Percentiles rank a stretch among this genome's conserved stretches.
These are phyloP conservation scores for Stramenopiles sp. DNA, from an alignment of 352 stramenopile species.

Conservation along the genomic window DNA sequence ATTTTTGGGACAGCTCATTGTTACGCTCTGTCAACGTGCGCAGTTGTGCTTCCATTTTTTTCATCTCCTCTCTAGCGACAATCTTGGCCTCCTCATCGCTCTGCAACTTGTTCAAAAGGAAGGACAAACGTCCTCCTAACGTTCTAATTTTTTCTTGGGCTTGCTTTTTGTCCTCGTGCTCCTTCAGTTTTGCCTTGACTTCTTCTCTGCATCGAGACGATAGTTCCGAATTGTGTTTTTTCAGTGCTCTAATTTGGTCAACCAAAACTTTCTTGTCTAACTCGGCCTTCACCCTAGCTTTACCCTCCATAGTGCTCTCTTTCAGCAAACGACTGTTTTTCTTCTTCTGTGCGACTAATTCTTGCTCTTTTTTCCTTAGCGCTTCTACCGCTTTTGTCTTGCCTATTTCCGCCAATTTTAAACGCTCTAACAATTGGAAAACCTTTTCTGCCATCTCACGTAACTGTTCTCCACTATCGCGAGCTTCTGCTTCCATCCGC, in stretches of 20 bases:
- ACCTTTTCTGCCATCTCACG: slow-evolving; percentile 90
- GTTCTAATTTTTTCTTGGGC: slow-evolving; percentile 74
- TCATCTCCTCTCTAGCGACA: slow-evolving; percentile 70
- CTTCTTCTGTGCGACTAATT: slow-evolving; percentile 76
- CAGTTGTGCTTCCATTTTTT: slow-evolving; percentile 76
- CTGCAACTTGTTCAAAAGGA: slow-evolving; percentile 89
- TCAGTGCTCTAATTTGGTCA: slow-evolving; percentile 75
- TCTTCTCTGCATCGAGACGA: slow-evolving; percentile 63
- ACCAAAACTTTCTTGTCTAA: slow-evolving; percentile 76
- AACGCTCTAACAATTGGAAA: slow-evolving; percentile 79
- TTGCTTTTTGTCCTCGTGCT: slow-evolving; percentile 67
- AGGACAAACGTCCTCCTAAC: slow-evolving; percentile 67
- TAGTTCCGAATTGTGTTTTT: slow-evolving; percentile 81
- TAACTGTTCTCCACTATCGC: slow-evolving; percentile 76
- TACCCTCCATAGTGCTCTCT: slow-evolving; percentile 71
- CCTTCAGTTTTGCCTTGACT: slow-evolving; percentile 70
- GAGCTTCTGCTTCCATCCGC: slow-evolving; percentile 79
- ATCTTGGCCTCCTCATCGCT: slow-evolving; percentile 74
- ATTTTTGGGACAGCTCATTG: slow-evolving; percentile 61
- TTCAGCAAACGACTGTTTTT: slow-evolving; percentile 77
- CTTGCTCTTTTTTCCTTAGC: slow-evolving; percentile 76
- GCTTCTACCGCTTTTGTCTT: slow-evolving; percentile 85
- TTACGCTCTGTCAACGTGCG: slow-evolving; percentile 58
- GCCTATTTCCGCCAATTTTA: slow-evolving; percentile 80
- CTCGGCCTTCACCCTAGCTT: slow-evolving; percentile 71